These are phyloP conservation scores for Physaria fendleri DNA, from an alignment of 345 rosid genomes.

Conservation along the genomic window DNA sequence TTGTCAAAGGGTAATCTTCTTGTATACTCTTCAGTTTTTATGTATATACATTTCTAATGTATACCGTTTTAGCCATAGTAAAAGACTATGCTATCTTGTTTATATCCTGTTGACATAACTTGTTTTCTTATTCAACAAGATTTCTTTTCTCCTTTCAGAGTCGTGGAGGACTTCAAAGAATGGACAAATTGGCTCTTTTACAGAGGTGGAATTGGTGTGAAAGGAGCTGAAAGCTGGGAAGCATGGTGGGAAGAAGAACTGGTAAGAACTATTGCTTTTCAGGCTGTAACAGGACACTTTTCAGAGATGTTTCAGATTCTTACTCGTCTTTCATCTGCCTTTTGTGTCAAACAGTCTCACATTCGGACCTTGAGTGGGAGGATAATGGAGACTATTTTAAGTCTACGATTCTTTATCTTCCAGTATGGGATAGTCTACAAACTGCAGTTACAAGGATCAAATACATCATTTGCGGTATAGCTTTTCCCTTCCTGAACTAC, in stretches of 20 bases:
- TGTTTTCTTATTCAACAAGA: background rate
- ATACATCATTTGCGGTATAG: slow-evolving; percentile 64
- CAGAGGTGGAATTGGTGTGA: slow-evolving; percentile 98
- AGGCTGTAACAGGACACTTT: background rate
- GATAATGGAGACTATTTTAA: slow-evolving; percentile 77
- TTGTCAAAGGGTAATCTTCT: slow-evolving; percentile 67
- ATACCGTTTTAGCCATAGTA: background rate
- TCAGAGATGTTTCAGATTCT: background rate
- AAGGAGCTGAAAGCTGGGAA: slow-evolving; percentile 99
- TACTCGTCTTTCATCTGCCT: background rate
- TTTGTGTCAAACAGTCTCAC: slow-evolving; percentile 55
- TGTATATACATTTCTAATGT: background rate
- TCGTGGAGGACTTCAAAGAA: slow-evolving; percentile 92
- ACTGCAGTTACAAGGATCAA: slow-evolving; percentile 42
- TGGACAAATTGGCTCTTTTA: slow-evolving; percentile 99
- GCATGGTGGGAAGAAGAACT: slow-evolving; percentile 99
- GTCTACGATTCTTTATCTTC: slow-evolving; percentile 81
- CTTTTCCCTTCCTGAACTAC: background rate
- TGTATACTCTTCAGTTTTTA: slow-evolving; percentile 24
- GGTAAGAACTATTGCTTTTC: slow-evolving; percentile 39
- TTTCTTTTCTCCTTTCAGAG: slow-evolving; percentile 39
- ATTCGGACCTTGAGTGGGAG: slow-evolving; percentile 81
- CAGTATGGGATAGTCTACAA: slow-evolving; percentile 96
- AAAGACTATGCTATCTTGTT: slow-evolving; percentile 8
- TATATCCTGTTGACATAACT: slow-evolving; percentile 1